These are phyloP conservation scores for Viridothelium virens DNA, from an alignment of 495 filamentous ascomycete genomes.

Conservation along the genomic window DNA sequence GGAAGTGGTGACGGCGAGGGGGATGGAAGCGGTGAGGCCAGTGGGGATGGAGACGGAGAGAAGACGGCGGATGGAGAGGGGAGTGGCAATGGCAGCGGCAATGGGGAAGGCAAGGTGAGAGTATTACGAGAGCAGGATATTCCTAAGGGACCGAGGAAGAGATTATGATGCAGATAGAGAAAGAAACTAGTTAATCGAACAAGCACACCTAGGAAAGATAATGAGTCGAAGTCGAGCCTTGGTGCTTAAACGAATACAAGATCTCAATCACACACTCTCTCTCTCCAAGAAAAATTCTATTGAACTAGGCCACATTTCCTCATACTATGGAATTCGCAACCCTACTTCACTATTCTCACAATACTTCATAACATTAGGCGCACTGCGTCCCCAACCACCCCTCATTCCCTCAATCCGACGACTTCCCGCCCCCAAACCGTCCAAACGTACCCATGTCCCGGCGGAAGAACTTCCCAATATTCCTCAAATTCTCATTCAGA, in stretches of 20 bases:
- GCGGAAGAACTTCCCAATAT: constrained; percentile 92
- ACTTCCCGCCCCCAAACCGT: constrained; percentile 36
- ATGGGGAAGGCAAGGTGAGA: constrained; percentile 1
- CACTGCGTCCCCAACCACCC: no score
- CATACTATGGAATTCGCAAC: no score
- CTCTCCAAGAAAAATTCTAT: background rate
- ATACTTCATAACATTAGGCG: no score
- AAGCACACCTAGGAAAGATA: no score
- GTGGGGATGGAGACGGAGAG: constrained; percentile 3
- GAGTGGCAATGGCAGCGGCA: background rate
- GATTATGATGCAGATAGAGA: background rate
- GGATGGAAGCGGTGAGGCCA: background rate
- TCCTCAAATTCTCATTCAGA: constrained; percentile 86
- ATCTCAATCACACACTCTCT: background rate
- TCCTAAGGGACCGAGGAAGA: background rate
- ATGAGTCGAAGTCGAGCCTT: background rate
- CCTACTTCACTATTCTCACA: no score
- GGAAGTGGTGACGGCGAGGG: background rate
- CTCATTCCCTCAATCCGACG: background rate
- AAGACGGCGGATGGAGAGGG: background rate
- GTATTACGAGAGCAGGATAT: constrained; percentile 1
- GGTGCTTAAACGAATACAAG: background rate
- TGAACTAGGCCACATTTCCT: no score
- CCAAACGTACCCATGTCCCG: constrained; percentile 80
- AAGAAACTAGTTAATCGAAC: no score